These are phyloP conservation scores for Amoeboaphelidium protococcarum DNA, from an alignment of 371 early-diverging fungal species.

Conservation along the genomic window DNA sequence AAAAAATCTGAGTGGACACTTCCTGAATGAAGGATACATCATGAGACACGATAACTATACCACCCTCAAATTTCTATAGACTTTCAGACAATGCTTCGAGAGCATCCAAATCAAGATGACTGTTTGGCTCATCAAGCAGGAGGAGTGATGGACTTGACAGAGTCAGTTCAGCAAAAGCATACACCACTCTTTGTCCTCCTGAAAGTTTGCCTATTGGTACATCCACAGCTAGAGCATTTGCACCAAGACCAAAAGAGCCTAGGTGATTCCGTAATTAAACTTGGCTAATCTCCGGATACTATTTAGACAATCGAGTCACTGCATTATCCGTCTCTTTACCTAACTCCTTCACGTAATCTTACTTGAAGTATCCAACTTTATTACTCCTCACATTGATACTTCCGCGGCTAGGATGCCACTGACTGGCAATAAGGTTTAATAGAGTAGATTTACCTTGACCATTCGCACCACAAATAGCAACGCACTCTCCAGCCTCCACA, in stretches of 20 bases:
- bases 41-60: slow-evolving; percentile 11
- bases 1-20: neutral
- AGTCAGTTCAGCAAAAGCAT: slow-evolving; percentile 5
- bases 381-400: neutral
- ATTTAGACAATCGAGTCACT: neutral
- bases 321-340: neutral
- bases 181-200: slow-evolving; percentile 11
- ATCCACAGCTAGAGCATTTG: neutral
- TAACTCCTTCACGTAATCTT: slow-evolving; percentile 7
- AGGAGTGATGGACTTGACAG: slow-evolving; percentile 7
- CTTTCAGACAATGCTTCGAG: slow-evolving; percentile 10
- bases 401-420: neutral
- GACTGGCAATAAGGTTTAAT: slow-evolving; percentile 6
- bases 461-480: slow-evolving; percentile 10
- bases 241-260: neutral
- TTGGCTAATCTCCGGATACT: neutral
- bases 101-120: slow-evolving; percentile 13
- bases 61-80: slow-evolving; percentile 9
- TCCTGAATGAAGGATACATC: slow-evolving; percentile 10
- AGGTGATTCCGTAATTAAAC: neutral
- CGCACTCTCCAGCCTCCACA: slow-evolving; percentile 4
- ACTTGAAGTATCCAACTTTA: slow-evolving; percentile 10
- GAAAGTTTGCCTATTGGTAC: too few species aligned
- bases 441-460: slow-evolving; percentile 13
- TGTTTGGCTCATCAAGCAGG: slow-evolving; percentile 13